Percentiles rank a stretch among this genome's conserved stretches.
Evolutionary conservation across 176 grass and related monocot species (phyloP).

Genomic region (Ananas comosus): DNA sequence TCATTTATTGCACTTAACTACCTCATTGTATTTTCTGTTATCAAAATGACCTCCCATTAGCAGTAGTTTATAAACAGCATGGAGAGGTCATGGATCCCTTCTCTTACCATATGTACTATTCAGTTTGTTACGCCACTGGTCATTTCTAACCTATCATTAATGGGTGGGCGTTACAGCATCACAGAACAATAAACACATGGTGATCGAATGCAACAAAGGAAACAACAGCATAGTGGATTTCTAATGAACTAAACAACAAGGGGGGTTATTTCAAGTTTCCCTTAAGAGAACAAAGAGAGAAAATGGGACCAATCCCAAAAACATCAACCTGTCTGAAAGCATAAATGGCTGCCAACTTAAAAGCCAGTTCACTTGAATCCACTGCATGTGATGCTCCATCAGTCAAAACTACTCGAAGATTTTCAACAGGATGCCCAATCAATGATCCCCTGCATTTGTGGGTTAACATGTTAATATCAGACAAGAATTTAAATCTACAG

Average conservation of each 20-base stretch:
- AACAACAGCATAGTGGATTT: too few relatives aligned
- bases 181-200: background rate
- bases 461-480: slow-evolving; percentile 17
- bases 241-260: background rate
- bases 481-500: slow-evolving; percentile 14
- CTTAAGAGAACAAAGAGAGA: background rate
- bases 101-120: too few relatives aligned
- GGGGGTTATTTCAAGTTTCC: background rate
- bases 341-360: slow-evolving; percentile 94
- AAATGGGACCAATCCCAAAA: slow-evolving; percentile 1
- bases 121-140: too few relatives aligned
- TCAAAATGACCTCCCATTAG: too few relatives aligned
- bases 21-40: too few relatives aligned
- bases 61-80: too few relatives aligned
- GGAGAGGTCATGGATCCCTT: too few relatives aligned
- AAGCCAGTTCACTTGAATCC: slow-evolving; percentile 98
- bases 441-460: slow-evolving; percentile 56
- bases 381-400: slow-evolving; percentile 93
- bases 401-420: slow-evolving; percentile 67
- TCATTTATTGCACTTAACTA: too few relatives aligned
- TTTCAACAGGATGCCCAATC: slow-evolving; percentile 90
- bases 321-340: slow-evolving; percentile 84
- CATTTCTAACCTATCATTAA: too few relatives aligned
- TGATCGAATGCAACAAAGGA: too few relatives aligned
- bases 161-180: background rate